These are phyloP conservation scores for Calonectria ilicicola DNA, from an alignment of 2,329 filamentous ascomycete genomes.

Conservation along the genomic window DNA sequence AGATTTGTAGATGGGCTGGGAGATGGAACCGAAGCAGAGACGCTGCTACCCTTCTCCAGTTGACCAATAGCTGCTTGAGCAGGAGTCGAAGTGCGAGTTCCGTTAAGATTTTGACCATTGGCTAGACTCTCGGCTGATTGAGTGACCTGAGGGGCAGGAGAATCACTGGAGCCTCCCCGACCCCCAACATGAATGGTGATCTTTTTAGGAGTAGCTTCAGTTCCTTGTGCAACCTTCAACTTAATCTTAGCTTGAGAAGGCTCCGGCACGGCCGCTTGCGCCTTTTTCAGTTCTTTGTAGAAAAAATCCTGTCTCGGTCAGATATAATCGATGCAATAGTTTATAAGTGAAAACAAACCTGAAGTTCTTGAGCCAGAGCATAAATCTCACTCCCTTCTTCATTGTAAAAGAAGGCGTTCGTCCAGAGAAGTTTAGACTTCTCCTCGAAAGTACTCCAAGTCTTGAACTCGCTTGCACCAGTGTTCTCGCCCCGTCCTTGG, in stretches of 20 bases:
- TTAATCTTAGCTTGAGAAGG: conserved; percentile 83
- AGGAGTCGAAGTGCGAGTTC: conserved; percentile 32
- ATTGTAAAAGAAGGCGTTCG: conserved; percentile 90
- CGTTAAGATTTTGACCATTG: conserved; percentile 40
- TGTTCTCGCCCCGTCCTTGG: conserved; percentile 74
- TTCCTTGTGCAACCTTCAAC: conserved; percentile 72
- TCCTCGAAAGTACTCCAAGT: conserved; percentile 86
- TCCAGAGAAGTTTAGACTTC: conserved; percentile 84
- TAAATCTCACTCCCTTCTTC: conserved; percentile 91
- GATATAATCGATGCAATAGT: background rate
- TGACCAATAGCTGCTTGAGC: conserved; percentile 30
- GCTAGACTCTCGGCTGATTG: conserved; percentile 36
- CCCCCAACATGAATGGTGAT: conserved; percentile 79
- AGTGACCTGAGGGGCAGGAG: conserved; percentile 58
- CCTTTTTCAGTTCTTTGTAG: conserved; percentile 74
- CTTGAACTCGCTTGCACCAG: conserved; percentile 77
- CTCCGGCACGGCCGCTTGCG: conserved; percentile 78
- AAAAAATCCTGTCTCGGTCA: conserved; percentile 73
- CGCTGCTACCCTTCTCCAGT: conserved; percentile 56
- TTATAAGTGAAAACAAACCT: conserved; percentile 64
- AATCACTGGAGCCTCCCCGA: conserved; percentile 65
- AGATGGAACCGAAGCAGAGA: conserved; percentile 53
- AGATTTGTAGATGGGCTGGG: conserved; percentile 58
- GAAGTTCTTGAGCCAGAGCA: conserved; percentile 79
- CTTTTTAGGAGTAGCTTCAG: conserved; percentile 66